These are phyloP conservation scores for Saccharomycopsis sp. DNA, from an alignment of 805 yeast genomes.

Conservation along the genomic window DNA sequence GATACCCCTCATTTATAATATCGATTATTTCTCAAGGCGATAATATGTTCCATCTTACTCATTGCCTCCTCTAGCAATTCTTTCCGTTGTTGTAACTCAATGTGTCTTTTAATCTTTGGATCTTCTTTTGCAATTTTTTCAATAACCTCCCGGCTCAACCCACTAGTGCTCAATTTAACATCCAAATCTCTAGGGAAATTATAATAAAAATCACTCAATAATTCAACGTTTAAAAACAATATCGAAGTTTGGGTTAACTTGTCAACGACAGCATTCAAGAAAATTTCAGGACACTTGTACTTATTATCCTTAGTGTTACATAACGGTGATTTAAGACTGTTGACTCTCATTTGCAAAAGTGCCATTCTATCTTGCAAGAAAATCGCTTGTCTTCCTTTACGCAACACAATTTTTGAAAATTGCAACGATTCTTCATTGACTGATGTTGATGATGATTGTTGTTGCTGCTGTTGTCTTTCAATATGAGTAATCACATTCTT, in stretches of 20 bases:
- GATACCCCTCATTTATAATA: background rate
- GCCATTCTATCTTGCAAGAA: constrained; percentile 70
- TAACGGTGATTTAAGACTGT: constrained; percentile 62
- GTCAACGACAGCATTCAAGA: constrained; percentile 85
- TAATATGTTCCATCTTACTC: constrained; percentile 57
- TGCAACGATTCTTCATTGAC: constrained; percentile 67
- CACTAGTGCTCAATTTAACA: constrained; percentile 50
- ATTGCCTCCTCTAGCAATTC: constrained; percentile 81
- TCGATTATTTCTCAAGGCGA: constrained; percentile 17
- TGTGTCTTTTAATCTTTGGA: constrained; percentile 81
- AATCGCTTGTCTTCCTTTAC: constrained; percentile 76
- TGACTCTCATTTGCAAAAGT: constrained; percentile 66
- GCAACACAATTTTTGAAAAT: constrained; percentile 67
- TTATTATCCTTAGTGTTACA: constrained; percentile 77
- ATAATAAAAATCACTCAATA: constrained; percentile 90
- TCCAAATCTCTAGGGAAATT: constrained; percentile 94
- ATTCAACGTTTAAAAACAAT: constrained; percentile 84
- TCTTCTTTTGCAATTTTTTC: constrained; percentile 92
- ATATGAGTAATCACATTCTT: constrained; percentile 72
- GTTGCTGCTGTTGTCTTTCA: constrained; percentile 27
- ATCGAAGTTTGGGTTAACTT: constrained; percentile 92
- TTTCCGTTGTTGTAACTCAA: constrained; percentile 89
- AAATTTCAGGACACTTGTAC: constrained; percentile 90
- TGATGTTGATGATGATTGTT: constrained; percentile 26
- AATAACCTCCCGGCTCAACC: constrained; percentile 63